Conservation (phyloP, 2,329 filamentous ascomycete species). For the Botryotinia narcissicola region DNA sequence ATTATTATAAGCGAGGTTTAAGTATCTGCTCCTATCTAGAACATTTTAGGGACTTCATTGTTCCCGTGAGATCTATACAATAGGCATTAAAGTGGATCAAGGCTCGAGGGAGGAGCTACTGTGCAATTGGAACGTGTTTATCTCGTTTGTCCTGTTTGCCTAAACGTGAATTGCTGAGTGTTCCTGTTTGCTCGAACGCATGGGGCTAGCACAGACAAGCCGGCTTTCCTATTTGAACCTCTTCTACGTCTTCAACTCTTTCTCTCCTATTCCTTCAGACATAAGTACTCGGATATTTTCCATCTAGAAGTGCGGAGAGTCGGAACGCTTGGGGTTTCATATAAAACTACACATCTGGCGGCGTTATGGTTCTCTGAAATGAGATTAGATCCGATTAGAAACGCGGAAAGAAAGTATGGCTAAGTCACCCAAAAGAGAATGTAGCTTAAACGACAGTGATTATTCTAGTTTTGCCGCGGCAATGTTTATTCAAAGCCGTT, state of each 20-base stretch:
- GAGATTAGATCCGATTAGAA: not conserved
- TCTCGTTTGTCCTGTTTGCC: not conserved
- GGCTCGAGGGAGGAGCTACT: too few relatives aligned
- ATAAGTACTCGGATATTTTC: not conserved
- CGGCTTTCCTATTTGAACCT: not conserved
- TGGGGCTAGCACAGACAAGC: not conserved
- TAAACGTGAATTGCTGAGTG: too few relatives aligned
- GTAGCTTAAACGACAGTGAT: not conserved
- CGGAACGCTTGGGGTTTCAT: fast-evolving
- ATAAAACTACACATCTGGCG: fast-evolving
- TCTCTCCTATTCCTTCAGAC: not conserved
- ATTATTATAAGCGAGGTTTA: not conserved
- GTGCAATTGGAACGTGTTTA: too few relatives aligned
- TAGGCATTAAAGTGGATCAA: too few relatives aligned
- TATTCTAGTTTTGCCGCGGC: not conserved
- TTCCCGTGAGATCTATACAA: too few relatives aligned
- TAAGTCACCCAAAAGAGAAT: not conserved
- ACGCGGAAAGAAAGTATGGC: not conserved
- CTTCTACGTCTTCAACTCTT: not conserved
- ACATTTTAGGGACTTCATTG: not conserved
- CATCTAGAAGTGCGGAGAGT: fast-evolving
- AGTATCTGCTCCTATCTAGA: not conserved
- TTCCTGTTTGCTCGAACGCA: not conserved
- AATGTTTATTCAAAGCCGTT: not conserved
- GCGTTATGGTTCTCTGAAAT: not conserved